These are phyloP conservation scores for Lichtheimia corymbifera DNA, from an alignment of 371 early-diverging fungal species.

Conservation along the genomic window DNA sequence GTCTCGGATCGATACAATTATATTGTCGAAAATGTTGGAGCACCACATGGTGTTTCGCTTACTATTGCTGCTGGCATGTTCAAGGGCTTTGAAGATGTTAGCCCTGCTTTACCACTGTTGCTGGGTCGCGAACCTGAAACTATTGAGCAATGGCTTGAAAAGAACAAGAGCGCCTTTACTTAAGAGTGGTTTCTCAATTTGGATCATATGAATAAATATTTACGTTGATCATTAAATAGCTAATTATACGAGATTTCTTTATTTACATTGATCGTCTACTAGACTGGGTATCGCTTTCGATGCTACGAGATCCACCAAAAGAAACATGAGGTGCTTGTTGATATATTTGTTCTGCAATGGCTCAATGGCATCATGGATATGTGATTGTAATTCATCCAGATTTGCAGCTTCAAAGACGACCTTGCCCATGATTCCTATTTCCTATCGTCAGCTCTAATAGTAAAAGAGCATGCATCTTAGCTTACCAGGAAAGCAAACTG, in stretches of 20 bases:
- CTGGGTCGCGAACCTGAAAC: conserved; percentile 20
- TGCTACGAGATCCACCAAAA: conserved; percentile 41
- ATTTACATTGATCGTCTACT: conserved; percentile 10
- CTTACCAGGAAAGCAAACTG: conserved; percentile 43
- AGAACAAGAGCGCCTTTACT: background rate
- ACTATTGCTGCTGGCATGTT: background rate
- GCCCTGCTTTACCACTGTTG: conserved; percentile 6
- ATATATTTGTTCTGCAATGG: conserved; percentile 50
- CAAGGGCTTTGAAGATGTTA: background rate
- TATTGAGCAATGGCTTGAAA: conserved; percentile 13
- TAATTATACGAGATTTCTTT: too few species aligned
- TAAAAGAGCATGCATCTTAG: conserved; percentile 5
- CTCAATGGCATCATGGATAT: conserved; percentile 38
- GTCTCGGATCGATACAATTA: conserved; percentile 6
- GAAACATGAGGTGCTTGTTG: conserved; percentile 47
- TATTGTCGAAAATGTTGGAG: background rate
- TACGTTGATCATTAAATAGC: too few species aligned
- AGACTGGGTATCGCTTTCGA: conserved; percentile 44
- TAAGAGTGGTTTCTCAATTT: too few species aligned
- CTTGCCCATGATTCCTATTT: conserved; percentile 12
- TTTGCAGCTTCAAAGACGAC: conserved; percentile 41
- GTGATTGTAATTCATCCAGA: conserved; percentile 36
- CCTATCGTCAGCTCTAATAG: background rate
- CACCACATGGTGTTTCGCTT: conserved; percentile 5
- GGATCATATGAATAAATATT: too few species aligned